phyloP scores from a whole-genome alignment of 306 rosid species.

The Bauhinia variegata region DNA sequence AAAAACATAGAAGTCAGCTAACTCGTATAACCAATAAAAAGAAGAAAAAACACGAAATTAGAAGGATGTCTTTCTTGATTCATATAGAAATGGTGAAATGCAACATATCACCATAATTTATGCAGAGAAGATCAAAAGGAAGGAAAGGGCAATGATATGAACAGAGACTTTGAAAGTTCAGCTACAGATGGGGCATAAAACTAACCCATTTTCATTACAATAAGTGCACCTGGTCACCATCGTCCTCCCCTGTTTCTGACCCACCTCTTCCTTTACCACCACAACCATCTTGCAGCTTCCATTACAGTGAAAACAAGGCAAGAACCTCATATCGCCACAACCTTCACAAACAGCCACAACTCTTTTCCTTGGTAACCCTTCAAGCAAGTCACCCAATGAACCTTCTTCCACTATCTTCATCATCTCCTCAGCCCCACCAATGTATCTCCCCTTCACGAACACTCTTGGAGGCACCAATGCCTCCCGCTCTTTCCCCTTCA shows the following conservation, averaged over 20 bases:
- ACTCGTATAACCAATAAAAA: too few relatives aligned
- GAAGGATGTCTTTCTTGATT: background rate
- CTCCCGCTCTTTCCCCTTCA: slow-evolving; percentile 50
- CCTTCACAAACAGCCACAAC: slow-evolving; percentile 74
- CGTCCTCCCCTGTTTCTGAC: slow-evolving; percentile 39
- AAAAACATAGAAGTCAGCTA: too few relatives aligned
- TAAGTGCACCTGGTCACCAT: slow-evolving; percentile 60
- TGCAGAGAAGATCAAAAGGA: background rate
- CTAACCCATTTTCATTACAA: slow-evolving; percentile 91
- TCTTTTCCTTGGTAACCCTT: slow-evolving; percentile 64
- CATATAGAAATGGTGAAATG: slow-evolving; percentile 20
- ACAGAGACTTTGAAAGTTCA: slow-evolving; percentile 32
- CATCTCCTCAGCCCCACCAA: slow-evolving; percentile 77
- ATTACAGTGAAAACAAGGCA: slow-evolving; percentile 77
- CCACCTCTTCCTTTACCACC: slow-evolving; percentile 17
- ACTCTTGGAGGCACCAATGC: slow-evolving; percentile 64
- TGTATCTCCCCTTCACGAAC: slow-evolving; percentile 69
- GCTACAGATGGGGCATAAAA: slow-evolving; percentile 77
- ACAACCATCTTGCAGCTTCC: slow-evolving; percentile 56
- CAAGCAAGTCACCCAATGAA: slow-evolving; percentile 55
- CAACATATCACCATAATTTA: slow-evolving; percentile 15
- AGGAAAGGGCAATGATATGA: background rate
- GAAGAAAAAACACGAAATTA: too few relatives aligned
- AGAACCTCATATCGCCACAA: slow-evolving; percentile 76
- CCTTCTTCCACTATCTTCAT: slow-evolving; percentile 72